phyloP scores from a whole-genome alignment of 2,329 filamentous ascomycete species.

The Venturia effusa region DNA sequence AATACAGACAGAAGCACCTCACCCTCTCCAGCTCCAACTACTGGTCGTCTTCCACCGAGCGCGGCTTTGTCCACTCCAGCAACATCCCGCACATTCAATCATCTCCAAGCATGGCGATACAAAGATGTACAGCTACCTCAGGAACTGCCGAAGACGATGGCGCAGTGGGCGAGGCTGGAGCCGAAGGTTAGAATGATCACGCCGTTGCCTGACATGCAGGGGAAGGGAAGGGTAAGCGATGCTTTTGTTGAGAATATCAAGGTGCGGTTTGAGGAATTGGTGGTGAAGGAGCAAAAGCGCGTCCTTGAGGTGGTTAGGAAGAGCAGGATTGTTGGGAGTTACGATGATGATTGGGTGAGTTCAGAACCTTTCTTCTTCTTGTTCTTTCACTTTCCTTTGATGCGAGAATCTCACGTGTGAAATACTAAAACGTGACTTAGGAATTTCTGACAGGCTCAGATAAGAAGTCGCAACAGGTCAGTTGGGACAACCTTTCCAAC shows the following conservation, averaged over 20 bases:
- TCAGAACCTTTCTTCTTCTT: too few relatives aligned
- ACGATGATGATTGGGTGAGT: background rate
- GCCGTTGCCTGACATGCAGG: background rate
- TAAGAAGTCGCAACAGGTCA: background rate
- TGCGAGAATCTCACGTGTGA: too few relatives aligned
- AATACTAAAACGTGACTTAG: background rate
- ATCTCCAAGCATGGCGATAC: background rate
- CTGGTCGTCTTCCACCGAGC: background rate
- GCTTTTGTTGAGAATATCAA: background rate
- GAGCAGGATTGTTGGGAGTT: background rate
- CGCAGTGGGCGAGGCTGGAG: background rate
- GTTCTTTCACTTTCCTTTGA: background rate
- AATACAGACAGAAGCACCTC: background rate
- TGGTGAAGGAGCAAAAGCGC: background rate
- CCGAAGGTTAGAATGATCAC: background rate
- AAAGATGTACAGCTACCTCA: background rate
- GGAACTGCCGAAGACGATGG: background rate
- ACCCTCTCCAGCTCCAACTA: background rate
- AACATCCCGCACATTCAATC: background rate
- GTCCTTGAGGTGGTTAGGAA: background rate
- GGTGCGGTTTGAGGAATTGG: background rate
- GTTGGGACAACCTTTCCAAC: background rate
- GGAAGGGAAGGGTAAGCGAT: background rate
- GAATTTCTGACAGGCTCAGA: background rate
- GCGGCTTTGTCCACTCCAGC: background rate